phyloP scores from a whole-genome alignment of 2,329 filamentous ascomycete genomes.

The Fusarium illudens region DNA sequence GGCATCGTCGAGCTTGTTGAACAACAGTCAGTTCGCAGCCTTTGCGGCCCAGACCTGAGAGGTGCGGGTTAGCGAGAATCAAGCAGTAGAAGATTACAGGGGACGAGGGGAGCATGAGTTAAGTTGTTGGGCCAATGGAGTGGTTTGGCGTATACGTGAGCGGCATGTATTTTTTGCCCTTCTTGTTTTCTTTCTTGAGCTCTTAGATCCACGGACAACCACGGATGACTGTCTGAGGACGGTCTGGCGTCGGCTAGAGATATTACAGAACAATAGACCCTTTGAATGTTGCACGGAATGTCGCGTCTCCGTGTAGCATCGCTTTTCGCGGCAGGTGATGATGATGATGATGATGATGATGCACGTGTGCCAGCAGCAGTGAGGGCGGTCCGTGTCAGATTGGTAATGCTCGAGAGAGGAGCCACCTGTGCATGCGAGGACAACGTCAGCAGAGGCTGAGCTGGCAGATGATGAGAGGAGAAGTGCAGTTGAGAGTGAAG shows the following conservation, averaged over 20 bases:
- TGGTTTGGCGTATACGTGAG: constrained; percentile 3
- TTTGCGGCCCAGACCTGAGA: constrained; percentile 34
- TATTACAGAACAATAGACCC: neutral
- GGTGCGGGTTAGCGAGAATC: neutral
- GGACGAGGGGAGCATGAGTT: constrained; percentile 1
- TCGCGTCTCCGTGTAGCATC: neutral
- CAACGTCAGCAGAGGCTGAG: constrained; percentile 35
- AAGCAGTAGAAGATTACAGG: neutral
- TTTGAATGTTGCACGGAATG: neutral
- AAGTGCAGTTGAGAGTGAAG: neutral
- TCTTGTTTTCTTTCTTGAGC: neutral
- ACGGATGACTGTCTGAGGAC: neutral
- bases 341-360: neutral
- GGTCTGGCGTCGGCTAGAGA: neutral
- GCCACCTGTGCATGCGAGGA: neutral
- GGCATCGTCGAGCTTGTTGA: constrained; percentile 65
- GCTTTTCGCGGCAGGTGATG: neutral
- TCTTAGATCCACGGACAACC: neutral
- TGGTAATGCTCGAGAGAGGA: neutral
- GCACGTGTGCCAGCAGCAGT: neutral
- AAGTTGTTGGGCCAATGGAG: constrained; percentile 7
- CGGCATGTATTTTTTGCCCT: constrained; percentile 14
- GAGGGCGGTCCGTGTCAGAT: neutral
- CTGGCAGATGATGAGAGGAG: constrained; percentile 7
- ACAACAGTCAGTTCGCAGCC: constrained; percentile 55